Evolutionary conservation across 2,329 filamentous ascomycete species (phyloP).

Genomic region (Coniella lustricola): DNA sequence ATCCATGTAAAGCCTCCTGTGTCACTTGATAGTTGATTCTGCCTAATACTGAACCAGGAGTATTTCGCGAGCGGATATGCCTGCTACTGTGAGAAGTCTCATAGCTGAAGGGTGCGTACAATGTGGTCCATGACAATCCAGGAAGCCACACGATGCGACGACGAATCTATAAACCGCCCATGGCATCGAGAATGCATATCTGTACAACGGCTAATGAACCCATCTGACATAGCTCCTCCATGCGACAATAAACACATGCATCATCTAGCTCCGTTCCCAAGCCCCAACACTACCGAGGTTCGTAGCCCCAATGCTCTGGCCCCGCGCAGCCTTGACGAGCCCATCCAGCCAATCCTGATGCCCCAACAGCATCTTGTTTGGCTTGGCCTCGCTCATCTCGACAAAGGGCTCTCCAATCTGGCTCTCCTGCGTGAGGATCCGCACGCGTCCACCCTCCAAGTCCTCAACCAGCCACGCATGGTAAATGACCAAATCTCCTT

Average conservation of each 20-base stretch:
- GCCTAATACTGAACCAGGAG: no score
- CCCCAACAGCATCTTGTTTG: slow-evolving; percentile 23
- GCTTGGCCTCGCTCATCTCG: slow-evolving; percentile 18
- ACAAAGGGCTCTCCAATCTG: slow-evolving; percentile 23
- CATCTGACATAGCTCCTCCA: no score
- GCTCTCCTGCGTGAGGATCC: slow-evolving; percentile 25
- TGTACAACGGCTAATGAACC: no score
- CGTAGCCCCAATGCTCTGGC: slow-evolving; percentile 5
- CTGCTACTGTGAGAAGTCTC: no score
- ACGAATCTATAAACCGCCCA: no score
- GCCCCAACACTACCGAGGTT: slow-evolving; percentile 10
- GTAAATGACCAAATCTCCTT: slow-evolving; percentile 22
- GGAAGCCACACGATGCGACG: no score
- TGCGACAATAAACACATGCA: not conserved
- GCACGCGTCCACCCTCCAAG: slow-evolving; percentile 21
- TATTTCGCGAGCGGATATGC: no score
- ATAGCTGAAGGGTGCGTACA: no score
- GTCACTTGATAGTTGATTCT: no score
- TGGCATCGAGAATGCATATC: no score
- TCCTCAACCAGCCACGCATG: slow-evolving; percentile 25
- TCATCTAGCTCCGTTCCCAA: slow-evolving; percentile 1
- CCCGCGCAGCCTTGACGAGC: slow-evolving; percentile 13
- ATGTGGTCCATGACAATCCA: no score
- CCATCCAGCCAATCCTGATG: slow-evolving; percentile 26
- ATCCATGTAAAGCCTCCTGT: no score